Percentiles rank a stretch among this genome's conserved stretches.
phyloP scores from a whole-genome alignment of 257 asterid genomes.

The Scutellaria barbata region DNA sequence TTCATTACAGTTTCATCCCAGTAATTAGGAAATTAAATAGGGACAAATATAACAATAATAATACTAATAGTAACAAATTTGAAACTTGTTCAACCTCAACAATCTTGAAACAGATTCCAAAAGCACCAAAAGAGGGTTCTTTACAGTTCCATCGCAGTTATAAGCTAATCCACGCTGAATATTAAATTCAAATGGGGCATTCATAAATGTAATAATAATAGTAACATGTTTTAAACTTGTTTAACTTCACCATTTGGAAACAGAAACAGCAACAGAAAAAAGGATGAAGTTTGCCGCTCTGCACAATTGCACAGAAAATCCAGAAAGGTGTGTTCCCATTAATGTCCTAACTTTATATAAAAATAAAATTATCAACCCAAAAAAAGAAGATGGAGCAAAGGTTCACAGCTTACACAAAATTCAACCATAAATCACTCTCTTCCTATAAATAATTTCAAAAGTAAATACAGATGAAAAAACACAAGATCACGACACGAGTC shows the following conservation, averaged over 20 bases:
- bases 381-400: neutral
- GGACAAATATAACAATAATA: no score
- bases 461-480: neutral
- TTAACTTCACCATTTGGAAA: neutral
- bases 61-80: no score
- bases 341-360: neutral
- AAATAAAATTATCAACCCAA: neutral
- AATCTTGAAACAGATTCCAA: no score
- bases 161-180: neutral
- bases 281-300: neutral
- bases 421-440: neutral
- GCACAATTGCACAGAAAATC: neutral
- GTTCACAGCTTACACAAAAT: conserved; percentile 8
- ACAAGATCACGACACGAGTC: conserved; percentile 12
- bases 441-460: neutral
- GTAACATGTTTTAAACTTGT: neutral
- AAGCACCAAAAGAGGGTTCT: no score
- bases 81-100: no score
- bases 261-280: neutral
- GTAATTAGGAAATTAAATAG: no score
- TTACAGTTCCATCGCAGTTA: neutral
- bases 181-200: neutral
- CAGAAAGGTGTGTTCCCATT: neutral
- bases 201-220: neutral
- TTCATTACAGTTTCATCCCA: neutral